Base-by-base conservation (phyloP, 2,329 filamentous ascomycete species). In the Trematosphaeria pertusa region DNA sequence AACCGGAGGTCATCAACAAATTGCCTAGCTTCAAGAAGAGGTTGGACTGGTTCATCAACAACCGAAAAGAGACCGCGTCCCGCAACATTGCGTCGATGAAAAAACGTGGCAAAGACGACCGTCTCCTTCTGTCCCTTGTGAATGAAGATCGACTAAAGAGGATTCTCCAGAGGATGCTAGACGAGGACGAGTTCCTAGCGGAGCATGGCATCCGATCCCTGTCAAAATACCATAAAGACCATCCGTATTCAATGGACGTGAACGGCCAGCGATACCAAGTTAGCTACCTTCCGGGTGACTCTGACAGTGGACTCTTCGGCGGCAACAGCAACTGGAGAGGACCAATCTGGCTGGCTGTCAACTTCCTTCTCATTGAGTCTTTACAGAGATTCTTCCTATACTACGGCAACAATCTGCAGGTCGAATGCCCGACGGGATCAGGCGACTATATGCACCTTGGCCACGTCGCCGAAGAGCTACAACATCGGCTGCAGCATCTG, bases 271-370 rank as follows among this genome's bases (percentile, higher is more conserved):
- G 81, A 21, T 97, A 96, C 76, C 84, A 86, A 46, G 93, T 97
- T 31, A 83, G 86, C 61, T 97, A 97, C 65, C 85, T 97, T 14
- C 87, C 94, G 1, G 94, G 93, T n/a, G 93, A 97, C 69, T 97
- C 93, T 0, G 92, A 97, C 75, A 96, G 89, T 64, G 90, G 91
- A 3, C 82, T 97, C 4, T 97, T 97, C 65, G 93, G 93, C 42
- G 93, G 93, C 58, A 97, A 97, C 81, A 96, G 91, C 72, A 97
- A 97, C 74, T 97, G 93, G 93, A 85, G 93, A 75, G 93, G 78
- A 1, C 93, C 94, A 0, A 93, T 96, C 60, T 97, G 93, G 93
- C 81, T 97, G 37, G 94, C 91, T 53, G 91, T 96, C 75, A 97
- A 97, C 74, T 97, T 96, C 75, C 76, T 97, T 42, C 82, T 97